These are phyloP conservation scores for Bacidia gigantensis DNA, from an alignment of 495 filamentous ascomycete species.

Conservation along the genomic window DNA sequence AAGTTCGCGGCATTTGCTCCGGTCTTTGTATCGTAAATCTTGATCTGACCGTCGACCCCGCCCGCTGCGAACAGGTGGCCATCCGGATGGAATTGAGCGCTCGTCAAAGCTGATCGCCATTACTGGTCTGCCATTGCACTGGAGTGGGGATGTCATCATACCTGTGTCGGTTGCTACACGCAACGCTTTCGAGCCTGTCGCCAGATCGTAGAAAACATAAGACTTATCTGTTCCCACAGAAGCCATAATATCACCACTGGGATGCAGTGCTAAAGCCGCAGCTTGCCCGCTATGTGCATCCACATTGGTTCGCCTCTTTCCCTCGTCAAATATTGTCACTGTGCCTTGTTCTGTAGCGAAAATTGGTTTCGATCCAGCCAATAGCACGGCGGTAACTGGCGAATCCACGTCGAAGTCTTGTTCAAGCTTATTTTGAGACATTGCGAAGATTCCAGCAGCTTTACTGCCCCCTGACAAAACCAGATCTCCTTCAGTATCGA, in stretches of 20 bases:
- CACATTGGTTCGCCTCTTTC: slow-evolving; percentile 46
- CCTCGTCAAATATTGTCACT: slow-evolving; percentile 65
- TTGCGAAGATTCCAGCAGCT: slow-evolving; percentile 63
- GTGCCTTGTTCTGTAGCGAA: slow-evolving; percentile 61
- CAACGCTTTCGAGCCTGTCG: slow-evolving; percentile 46
- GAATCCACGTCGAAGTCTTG: slow-evolving; percentile 52
- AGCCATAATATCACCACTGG: slow-evolving; percentile 69
- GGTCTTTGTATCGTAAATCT: slow-evolving; percentile 71
- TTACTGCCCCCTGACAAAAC: slow-evolving; percentile 77
- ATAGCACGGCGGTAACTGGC: slow-evolving; percentile 63
- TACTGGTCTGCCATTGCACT: slow-evolving; percentile 22
- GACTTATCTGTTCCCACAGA: slow-evolving; percentile 88
- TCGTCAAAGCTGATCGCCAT: slow-evolving; percentile 48
- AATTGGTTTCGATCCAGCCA: slow-evolving; percentile 59
- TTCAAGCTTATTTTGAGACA: slow-evolving; percentile 54
- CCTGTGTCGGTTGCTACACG: slow-evolving; percentile 72
- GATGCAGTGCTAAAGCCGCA: slow-evolving; percentile 66
- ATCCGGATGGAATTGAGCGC: slow-evolving; percentile 85
- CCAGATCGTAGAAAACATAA: slow-evolving; percentile 79
- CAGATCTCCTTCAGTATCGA: slow-evolving; percentile 51
- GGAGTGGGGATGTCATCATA: slow-evolving; percentile 31
- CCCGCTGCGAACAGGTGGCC: slow-evolving; percentile 86
- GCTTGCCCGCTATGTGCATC: slow-evolving; percentile 67
- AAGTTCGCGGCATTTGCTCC: slow-evolving; percentile 59
- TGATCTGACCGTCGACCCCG: slow-evolving; percentile 58